Evolutionary conservation across 2,329 filamentous ascomycete genomes (phyloP), one percentile per base, ranked within the genome.

Genomic region (Cadophora malorum): DNA sequence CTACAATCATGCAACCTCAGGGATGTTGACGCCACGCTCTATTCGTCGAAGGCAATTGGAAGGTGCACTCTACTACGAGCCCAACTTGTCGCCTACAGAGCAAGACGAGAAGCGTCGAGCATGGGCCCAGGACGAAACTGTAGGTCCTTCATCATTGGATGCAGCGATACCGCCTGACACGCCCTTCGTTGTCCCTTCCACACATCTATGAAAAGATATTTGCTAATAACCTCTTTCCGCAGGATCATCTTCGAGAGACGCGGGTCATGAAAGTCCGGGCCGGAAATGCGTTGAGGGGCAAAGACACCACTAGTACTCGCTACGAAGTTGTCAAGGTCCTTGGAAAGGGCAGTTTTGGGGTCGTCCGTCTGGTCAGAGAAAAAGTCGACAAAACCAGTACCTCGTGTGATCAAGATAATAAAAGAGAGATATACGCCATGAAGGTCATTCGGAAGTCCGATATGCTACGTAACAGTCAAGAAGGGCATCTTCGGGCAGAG

Each of bases 361-460:
- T 97, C 28, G 96, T 99, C 19, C 88, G 91, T 56, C 84, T 99
- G 45, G 94, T 98, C 1, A 89, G 89, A 66, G 91, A 94, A 77
- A 90, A 82, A 71, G 49, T 47, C 10, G 59, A 66, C 6, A 47
- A 56, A 3, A 28, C 3, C 25, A 28, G 35, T 19, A 16, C 35
- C 47, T n/a, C 59, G 12, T 53, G 52, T 16, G 59, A 69, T 12
- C 62, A 35, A 47, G 47, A 59, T 16, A 74, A 70, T 67, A 72
- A 78, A 67, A 86, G 84, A 62, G 85, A 91, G 67, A 88, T 97
- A 0, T 98, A 91, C 78, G 96, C 96, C 16, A 97, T 98, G 95
- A 98, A 98, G 78, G 92, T 97, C 38, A 98, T 98, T 73, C 89
- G 91, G 67, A 99, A 99, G 78, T 93, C 93, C 0, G 90, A 93